Conservation (phyloP, 495 filamentous ascomycete species). For the Sordaria brevicollis region DNA sequence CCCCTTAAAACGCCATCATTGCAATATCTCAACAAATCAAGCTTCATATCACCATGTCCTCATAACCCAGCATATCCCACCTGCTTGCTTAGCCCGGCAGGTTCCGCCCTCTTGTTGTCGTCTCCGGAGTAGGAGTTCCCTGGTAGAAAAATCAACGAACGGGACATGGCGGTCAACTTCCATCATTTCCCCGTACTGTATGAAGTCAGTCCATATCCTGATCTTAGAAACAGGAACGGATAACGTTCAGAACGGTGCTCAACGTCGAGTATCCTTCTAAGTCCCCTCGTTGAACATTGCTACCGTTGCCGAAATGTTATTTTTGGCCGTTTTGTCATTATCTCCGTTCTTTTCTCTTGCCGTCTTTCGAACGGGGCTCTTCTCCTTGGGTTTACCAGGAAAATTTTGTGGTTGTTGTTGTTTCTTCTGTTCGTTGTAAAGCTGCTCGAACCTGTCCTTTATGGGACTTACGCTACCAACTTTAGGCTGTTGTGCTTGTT, state of each 20-base stretch:
- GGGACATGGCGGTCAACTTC: too few species aligned
- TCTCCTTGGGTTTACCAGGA: neutral
- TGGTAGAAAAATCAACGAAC: too few species aligned
- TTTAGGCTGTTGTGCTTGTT: neutral
- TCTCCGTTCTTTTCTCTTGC: neutral
- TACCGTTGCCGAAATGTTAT: neutral
- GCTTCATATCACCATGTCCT: too few species aligned
- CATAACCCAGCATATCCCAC: too few species aligned
- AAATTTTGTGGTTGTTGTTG: neutral
- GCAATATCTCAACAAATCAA: too few species aligned
- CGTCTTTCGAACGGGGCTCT: neutral
- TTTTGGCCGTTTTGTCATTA: neutral
- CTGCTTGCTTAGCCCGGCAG: too few species aligned
- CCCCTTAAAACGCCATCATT: too few species aligned
- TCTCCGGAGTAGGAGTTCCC: too few species aligned
- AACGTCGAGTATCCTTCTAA: neutral
- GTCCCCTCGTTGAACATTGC: neutral
- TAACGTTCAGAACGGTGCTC: neutral
- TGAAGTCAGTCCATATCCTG: too few species aligned
- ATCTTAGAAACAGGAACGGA: too few species aligned
- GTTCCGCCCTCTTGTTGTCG: too few species aligned
- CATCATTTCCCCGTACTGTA: too few species aligned
- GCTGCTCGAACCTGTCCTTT: neutral
- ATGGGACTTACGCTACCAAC: neutral
- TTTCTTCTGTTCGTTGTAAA: neutral